Base-by-base conservation (phyloP, 306 rosid species). In the Arachis stenosperma region DNA sequence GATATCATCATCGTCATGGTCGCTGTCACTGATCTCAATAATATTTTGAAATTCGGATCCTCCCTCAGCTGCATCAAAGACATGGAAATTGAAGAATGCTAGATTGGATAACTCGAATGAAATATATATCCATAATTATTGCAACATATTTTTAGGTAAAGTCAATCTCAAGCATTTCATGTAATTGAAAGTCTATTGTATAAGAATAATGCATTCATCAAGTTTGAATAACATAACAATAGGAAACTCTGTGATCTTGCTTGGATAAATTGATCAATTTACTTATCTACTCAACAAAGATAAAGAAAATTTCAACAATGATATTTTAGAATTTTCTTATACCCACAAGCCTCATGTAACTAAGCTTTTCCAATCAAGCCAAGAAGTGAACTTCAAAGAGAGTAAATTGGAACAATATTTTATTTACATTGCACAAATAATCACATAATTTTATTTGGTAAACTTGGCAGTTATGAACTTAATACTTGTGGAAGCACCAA, bases 21-120 rank as follows among this genome's bases (percentile, higher is more conserved):
- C 68, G 6, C 47, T 42, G 57, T 58, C 6, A 50, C 37, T 12
- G 10, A 74, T 6, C 67, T 13, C 71, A 67, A 36, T 43, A 17
- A 4, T 37, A n/a, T 8, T 53, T 44, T 7, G 4, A 8, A 8
- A 6, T 41, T 7, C 6, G 15, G 3, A 27, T 56, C 13, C 64
- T 63, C 29, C 54, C 11, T 17, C 14, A 43, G 14, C 83, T 78
- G 75, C 8, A 52, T 11, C 47, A 65, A 51, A 66, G 54, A 22
- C 12, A 6, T 44, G 36, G 56, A 76, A 56, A 61, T n/a, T 39
- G n/a, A 61, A 66, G 10, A 52, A n/a, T 17, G 2, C 9, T 39
- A 62, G 69, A 80, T 54, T 80, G 66, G 56, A 30, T 48, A 63
- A 46, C 52, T 22, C 54, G 40, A 68, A 46, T 40, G n/a, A 37